phyloP scores from a whole-genome alignment of 768 basidiomycete genomes.

The Fomitopsis pulvina region DNA sequence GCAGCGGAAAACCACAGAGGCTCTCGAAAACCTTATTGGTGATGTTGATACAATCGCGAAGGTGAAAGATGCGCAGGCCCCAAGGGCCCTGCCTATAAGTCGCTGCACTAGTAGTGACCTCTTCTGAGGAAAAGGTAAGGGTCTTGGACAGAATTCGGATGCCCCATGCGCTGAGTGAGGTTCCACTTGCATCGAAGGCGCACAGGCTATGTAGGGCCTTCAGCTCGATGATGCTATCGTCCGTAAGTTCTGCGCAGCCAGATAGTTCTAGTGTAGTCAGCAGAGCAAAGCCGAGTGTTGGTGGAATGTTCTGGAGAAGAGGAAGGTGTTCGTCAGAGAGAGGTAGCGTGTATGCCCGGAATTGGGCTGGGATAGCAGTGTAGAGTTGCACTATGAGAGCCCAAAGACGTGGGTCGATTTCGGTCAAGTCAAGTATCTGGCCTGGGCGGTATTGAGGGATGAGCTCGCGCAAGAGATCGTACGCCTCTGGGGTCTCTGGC shows the following conservation, averaged over 20 bases:
- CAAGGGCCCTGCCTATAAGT: conserved; percentile 39
- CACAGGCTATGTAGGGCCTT: conserved; percentile 45
- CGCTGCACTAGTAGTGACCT: conserved; percentile 1
- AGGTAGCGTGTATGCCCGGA: conserved; percentile 38
- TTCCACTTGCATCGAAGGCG: conserved; percentile 61
- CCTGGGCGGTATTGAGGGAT: conserved; percentile 25
- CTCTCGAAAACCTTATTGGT: conserved; percentile 32
- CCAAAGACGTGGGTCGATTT: conserved; percentile 57
- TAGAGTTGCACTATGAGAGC: conserved; percentile 55
- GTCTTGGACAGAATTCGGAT: conserved; percentile 46
- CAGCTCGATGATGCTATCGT: conserved; percentile 46
- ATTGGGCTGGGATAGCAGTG: conserved; percentile 38
- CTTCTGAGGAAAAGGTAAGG: conserved; percentile 31
- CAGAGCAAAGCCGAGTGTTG: conserved; percentile 52
- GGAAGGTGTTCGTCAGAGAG: conserved; percentile 49
- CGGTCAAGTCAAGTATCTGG: conserved; percentile 6
- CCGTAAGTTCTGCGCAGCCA: conserved; percentile 48
- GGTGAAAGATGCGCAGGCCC: conserved; percentile 50
- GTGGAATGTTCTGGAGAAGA: conserved; percentile 49
- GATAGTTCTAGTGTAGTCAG: conserved; percentile 59
- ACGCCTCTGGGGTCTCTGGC: conserved; percentile 15
- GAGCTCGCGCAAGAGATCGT: conserved; percentile 34
- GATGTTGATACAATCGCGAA: conserved; percentile 48
- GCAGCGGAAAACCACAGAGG: conserved; percentile 46
- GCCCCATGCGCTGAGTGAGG: conserved; percentile 44